A percentile compares a stretch with the other conserved stretches of the same genome.
phyloP scores from a whole-genome alignment of 257 asterid species.

The Penstemon barbatus region DNA sequence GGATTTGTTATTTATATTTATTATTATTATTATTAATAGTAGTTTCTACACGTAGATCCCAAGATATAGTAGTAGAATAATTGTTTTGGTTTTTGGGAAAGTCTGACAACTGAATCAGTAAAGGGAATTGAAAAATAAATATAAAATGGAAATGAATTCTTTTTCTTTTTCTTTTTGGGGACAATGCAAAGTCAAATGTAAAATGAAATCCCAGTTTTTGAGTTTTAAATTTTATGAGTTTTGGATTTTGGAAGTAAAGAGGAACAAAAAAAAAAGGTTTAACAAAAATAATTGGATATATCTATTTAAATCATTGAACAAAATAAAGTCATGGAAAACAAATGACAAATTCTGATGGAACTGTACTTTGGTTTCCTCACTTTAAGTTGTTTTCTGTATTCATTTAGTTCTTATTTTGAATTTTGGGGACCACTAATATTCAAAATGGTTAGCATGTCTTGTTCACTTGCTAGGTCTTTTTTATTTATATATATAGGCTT shows the following conservation, averaged over 20 bases:
- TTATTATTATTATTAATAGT: too few relatives aligned
- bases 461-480: constrained; percentile 9
- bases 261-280: too few relatives aligned
- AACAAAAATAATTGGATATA: background rate
- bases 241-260: constrained; percentile 5
- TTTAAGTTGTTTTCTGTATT: background rate
- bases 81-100: too few relatives aligned
- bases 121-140: too few relatives aligned
- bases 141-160: too few relatives aligned
- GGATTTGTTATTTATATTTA: too few relatives aligned
- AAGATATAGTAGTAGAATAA: too few relatives aligned
- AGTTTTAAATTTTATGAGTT: background rate
- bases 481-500: background rate
- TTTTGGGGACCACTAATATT: constrained; percentile 28
- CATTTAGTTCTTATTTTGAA: background rate
- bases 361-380: constrained; percentile 17
- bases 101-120: too few relatives aligned
- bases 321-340: constrained; percentile 29
- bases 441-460: constrained; percentile 17
- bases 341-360: constrained; percentile 24
- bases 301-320: constrained; percentile 12
- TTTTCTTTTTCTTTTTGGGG: background rate
- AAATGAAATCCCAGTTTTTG: constrained; percentile 13
- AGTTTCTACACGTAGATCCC: too few relatives aligned
- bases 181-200: constrained; percentile 24